Percentiles rank a stretch among this genome's conserved stretches.
These are phyloP conservation scores for Logfia minima DNA, from an alignment of 129 eudicot species.

Conservation along the genomic window DNA sequence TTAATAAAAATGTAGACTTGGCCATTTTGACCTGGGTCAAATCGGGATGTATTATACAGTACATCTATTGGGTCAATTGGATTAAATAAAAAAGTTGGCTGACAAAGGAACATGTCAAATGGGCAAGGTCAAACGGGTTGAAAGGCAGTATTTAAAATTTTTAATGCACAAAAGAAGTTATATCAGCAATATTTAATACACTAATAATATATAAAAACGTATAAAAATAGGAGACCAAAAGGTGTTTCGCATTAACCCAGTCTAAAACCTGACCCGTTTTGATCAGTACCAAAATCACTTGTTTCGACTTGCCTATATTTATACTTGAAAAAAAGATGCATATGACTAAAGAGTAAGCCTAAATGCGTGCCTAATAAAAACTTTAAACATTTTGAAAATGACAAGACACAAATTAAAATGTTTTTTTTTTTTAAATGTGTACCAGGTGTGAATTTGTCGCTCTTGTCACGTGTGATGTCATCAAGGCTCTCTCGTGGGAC, in stretches of 20 bases:
- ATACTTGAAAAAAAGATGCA: background rate
- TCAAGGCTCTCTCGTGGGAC: slow-evolving; percentile 98
- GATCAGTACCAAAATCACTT: background rate
- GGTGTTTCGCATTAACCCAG: too few relatives aligned
- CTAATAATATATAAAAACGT: too few relatives aligned
- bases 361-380: background rate
- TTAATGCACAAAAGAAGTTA: too few relatives aligned
- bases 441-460: slow-evolving; percentile 83
- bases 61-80: background rate
- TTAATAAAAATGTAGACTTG: background rate
- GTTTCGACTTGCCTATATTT: background rate
- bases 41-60: background rate
- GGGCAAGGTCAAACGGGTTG: background rate
- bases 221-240: too few relatives aligned
- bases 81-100: background rate
- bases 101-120: background rate
- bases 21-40: background rate
- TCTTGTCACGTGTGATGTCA: slow-evolving; percentile 96
- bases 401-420: background rate
- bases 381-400: background rate
- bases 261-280: background rate
- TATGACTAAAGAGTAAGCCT: background rate
- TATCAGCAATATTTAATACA: too few relatives aligned
- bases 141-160: background rate
- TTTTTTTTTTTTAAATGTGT: slow-evolving; percentile 1